phyloP scores from a whole-genome alignment of 1,284 basidiomycete species.

The Ustilago tritici region DNA sequence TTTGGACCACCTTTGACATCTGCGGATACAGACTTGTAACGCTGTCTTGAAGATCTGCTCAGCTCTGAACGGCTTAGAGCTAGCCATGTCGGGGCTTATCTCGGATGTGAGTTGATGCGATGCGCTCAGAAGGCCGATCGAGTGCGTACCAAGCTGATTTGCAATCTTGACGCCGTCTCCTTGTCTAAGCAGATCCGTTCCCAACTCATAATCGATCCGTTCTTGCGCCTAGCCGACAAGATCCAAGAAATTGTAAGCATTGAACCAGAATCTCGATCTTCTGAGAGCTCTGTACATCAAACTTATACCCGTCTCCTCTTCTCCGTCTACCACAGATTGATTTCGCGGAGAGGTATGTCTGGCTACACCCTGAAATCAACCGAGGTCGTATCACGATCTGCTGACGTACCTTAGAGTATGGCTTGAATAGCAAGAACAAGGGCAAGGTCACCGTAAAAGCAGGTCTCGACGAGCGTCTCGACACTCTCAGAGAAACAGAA shows the following conservation, averaged over 20 bases:
- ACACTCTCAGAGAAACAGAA: constrained; percentile 22
- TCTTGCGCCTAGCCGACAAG: constrained; percentile 11
- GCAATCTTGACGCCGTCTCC: not conserved
- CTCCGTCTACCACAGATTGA: constrained; percentile 22
- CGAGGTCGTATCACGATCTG: not conserved
- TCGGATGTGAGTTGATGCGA: constrained; percentile 12
- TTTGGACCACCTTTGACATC: not conserved
- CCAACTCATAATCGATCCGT: constrained; percentile 17
- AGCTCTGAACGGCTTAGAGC: constrained; percentile 22
- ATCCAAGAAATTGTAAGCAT: constrained; percentile 24
- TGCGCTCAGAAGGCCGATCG: not conserved
- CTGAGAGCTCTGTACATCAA: not conserved
- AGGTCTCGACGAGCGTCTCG: constrained; percentile 43
- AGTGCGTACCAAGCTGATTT: not conserved
- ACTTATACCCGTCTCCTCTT: not conserved
- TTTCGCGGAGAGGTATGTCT: constrained; percentile 40
- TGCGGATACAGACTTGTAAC: constrained; percentile 29
- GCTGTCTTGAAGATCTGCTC: constrained; percentile 29
- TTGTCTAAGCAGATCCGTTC: constrained; percentile 10
- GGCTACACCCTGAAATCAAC: not conserved
- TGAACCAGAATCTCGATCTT: too few species aligned
- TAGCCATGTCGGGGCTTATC: constrained; percentile 24
- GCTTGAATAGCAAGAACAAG: constrained; percentile 19
- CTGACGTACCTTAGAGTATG: not conserved
- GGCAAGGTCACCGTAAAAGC: constrained; percentile 24